These are phyloP conservation scores for Cystobasidium sp. DNA, from an alignment of 1,284 basidiomycete species.

Conservation along the genomic window DNA sequence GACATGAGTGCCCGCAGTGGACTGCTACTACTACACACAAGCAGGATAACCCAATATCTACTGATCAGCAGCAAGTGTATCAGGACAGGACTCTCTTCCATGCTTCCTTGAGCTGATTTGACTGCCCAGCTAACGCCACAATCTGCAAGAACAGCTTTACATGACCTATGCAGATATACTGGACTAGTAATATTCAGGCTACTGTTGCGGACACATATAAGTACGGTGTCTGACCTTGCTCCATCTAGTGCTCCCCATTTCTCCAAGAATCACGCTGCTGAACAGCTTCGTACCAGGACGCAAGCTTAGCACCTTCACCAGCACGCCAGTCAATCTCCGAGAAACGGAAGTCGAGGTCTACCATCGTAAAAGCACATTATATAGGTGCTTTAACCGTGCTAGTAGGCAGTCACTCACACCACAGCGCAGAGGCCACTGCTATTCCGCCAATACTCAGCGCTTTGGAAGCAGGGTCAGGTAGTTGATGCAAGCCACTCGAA, in stretches of 20 bases:
- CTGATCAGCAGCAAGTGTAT: too few relatives aligned
- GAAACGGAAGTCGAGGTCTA: slow-evolving; percentile 24
- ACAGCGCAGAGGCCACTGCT: slow-evolving; percentile 13
- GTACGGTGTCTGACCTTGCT: background rate
- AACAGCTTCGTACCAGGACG: slow-evolving; percentile 17
- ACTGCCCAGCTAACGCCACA: too few relatives aligned
- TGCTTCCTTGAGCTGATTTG: too few relatives aligned
- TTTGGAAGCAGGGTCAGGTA: background rate
- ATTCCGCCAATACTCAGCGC: slow-evolving; percentile 9
- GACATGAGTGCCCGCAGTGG: too few relatives aligned
- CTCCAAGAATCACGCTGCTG: slow-evolving; percentile 25
- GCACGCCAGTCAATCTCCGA: slow-evolving; percentile 28
- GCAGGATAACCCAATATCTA: too few relatives aligned
- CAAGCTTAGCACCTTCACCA: slow-evolving; percentile 18
- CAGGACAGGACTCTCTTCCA: too few relatives aligned
- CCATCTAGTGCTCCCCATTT: slow-evolving; percentile 16
- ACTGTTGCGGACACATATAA: too few relatives aligned
- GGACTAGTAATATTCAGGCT: too few relatives aligned
- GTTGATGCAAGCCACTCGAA: slow-evolving; percentile 1
- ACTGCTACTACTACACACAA: too few relatives aligned
- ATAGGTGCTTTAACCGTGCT: background rate
- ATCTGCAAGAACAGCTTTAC: too few relatives aligned
- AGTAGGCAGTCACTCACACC: slow-evolving; percentile 2
- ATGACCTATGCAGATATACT: too few relatives aligned
- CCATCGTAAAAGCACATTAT: background rate